A percentile compares a stretch with the other conserved stretches of the same genome.
phyloP scores from a whole-genome alignment of 2,329 filamentous ascomycete genomes.

The Plenodomus lindquistii region DNA sequence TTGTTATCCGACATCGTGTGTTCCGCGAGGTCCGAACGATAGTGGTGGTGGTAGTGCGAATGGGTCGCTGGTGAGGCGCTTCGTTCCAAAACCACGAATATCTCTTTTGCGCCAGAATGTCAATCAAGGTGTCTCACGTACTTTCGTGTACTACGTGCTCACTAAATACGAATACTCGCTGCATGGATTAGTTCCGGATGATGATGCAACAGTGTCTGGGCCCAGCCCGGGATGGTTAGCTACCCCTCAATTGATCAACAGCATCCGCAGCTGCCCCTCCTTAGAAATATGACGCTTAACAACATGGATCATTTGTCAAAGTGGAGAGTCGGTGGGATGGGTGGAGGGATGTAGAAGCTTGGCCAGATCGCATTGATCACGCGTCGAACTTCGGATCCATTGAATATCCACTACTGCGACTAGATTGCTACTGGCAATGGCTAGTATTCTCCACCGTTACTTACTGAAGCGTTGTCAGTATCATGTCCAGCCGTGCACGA shows the following conservation, averaged over 20 bases:
- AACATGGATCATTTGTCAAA: background rate
- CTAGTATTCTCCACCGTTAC: too few species aligned
- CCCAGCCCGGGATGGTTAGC: background rate
- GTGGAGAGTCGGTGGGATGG: background rate
- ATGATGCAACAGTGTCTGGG: background rate
- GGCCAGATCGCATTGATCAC: too few species aligned
- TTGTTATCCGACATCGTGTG: slow-evolving; percentile 26
- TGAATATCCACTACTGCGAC: too few species aligned
- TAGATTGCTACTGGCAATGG: too few species aligned
- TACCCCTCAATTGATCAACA: background rate
- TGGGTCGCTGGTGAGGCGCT: background rate
- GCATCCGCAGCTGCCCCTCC: background rate
- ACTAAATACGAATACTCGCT: background rate
- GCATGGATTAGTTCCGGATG: background rate
- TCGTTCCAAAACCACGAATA: background rate
- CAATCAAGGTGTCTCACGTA: background rate
- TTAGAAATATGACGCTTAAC: background rate
- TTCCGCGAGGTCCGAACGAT: too few species aligned
- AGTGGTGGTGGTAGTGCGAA: background rate
- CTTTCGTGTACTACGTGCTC: background rate
- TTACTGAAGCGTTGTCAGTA: too few species aligned
- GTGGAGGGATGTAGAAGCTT: too few species aligned
- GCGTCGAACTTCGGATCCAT: too few species aligned
- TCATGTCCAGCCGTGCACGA: too few species aligned
- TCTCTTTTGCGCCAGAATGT: background rate